phyloP scores from a whole-genome alignment of 1,284 basidiomycete genomes.

The Ustilago tritici region DNA sequence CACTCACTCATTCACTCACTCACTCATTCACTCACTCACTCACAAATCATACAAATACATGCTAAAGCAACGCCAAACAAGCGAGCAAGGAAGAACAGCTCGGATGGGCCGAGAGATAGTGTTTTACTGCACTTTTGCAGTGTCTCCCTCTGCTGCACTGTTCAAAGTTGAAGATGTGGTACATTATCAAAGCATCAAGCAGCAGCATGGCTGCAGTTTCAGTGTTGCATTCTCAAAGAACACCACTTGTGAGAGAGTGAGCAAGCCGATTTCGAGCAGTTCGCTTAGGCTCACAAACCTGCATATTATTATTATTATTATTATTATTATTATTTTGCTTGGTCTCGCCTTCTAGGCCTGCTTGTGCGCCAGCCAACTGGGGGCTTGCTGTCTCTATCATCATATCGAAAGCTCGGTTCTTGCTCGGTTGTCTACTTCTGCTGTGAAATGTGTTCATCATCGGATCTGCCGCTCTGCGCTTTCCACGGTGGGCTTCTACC shows the following conservation, averaged over 20 bases:
- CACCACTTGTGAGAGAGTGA: not conserved
- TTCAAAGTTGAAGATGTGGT: too few relatives aligned
- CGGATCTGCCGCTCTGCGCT: not conserved
- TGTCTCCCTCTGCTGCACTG: not conserved
- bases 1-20: too few relatives aligned
- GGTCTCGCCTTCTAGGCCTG: conserved; percentile 5
- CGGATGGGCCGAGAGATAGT: not conserved
- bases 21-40: too few relatives aligned
- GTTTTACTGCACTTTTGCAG: not conserved
- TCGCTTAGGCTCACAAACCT: conserved; percentile 1
- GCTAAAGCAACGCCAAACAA: not conserved
- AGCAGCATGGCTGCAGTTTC: conserved; percentile 1
- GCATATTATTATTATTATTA: not conserved
- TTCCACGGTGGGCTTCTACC: not conserved
- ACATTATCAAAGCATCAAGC: not conserved
- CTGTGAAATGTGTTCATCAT: not conserved
- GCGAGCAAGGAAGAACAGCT: conserved; percentile 2
- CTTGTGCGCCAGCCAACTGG: not conserved
- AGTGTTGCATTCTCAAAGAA: conserved; percentile 1
- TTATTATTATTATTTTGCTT: not conserved
- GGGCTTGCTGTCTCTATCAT: not conserved
- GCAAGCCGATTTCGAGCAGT: not conserved
- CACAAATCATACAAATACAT: too few relatives aligned
- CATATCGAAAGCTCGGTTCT: not conserved
- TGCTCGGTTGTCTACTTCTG: too few relatives aligned